These are phyloP conservation scores for Rhodosporidiobolus odoratus DNA, from an alignment of 768 basidiomycete species.

Conservation along the genomic window DNA sequence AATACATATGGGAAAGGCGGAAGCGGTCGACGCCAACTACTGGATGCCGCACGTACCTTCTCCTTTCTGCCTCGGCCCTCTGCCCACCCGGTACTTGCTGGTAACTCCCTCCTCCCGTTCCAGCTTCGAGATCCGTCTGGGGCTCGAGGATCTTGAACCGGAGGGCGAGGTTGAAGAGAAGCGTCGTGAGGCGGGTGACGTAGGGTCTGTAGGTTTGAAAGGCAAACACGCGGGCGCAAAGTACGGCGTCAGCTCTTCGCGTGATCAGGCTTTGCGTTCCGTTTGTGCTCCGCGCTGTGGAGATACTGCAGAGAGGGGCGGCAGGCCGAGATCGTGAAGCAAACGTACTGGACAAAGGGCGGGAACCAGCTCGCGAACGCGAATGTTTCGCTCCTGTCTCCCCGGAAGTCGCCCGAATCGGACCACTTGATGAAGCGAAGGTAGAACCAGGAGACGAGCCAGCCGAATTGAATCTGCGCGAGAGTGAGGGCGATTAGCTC, in stretches of 20 bases:
- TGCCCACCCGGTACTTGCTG: constrained; percentile 75
- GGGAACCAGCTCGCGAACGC: constrained; percentile 95
- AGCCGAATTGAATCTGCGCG: constrained; percentile 83
- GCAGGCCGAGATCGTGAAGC: background rate
- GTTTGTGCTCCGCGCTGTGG: background rate
- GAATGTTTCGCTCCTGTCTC: constrained; percentile 94
- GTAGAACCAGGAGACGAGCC: constrained; percentile 93
- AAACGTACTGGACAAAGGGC: constrained; percentile 81
- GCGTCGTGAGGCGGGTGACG: constrained; percentile 62
- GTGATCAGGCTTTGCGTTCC: background rate
- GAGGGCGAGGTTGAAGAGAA: constrained; percentile 58
- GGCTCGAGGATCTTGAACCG: constrained; percentile 71
- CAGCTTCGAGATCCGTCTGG: constrained; percentile 60
- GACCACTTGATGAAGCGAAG: constrained; percentile 95
- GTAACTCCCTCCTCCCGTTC: constrained; percentile 52
- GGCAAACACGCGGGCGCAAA: no score
- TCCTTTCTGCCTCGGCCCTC: constrained; percentile 89
- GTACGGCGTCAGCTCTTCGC: background rate
- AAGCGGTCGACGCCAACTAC: background rate
- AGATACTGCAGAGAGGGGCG: background rate
- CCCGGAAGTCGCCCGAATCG: constrained; percentile 63
- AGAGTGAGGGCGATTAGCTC: background rate
- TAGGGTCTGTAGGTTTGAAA: constrained; percentile 73
- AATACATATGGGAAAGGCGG: background rate
- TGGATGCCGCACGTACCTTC: constrained; percentile 59